phyloP scores from a whole-genome alignment of 164 flowering plant genomes.

The Tetrastigma voinierianum region DNA sequence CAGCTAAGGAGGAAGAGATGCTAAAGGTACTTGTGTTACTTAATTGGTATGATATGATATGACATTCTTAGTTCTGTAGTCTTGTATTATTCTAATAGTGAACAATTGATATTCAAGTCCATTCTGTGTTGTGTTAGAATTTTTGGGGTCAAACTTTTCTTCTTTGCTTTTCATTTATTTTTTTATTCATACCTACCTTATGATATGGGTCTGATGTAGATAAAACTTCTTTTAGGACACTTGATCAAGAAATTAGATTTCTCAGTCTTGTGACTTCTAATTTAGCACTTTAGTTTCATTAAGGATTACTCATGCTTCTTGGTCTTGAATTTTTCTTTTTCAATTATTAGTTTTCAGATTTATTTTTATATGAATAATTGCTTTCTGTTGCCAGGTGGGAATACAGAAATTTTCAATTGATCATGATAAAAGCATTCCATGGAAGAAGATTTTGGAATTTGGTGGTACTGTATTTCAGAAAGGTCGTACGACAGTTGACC shows the following conservation, averaged over 20 bases:
- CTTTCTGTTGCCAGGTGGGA: slow-evolving; percentile 35
- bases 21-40: slow-evolving; percentile 31
- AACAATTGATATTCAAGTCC: too few relatives aligned
- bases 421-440: slow-evolving; percentile 27
- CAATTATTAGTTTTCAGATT: background rate
- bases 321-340: background rate
- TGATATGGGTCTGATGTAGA: background rate
- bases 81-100: too few relatives aligned
- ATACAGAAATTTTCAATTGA: slow-evolving; percentile 18
- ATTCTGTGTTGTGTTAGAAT: too few relatives aligned
- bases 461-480: slow-evolving; percentile 33
- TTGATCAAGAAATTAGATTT: too few relatives aligned
- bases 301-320: too few relatives aligned
- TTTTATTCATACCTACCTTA: background rate
- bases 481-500: slow-evolving; percentile 36
- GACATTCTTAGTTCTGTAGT: too few relatives aligned
- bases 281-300: too few relatives aligned
- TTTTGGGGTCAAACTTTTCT: too few relatives aligned
- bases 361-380: background rate
- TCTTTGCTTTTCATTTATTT: background rate
- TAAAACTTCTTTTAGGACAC: too few relatives aligned
- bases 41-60: too few relatives aligned
- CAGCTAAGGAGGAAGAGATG: slow-evolving; percentile 38
- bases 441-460: slow-evolving; percentile 44
- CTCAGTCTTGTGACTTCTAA: too few relatives aligned